Evolutionary conservation across 495 filamentous ascomycete species (phyloP), one percentile per base, ranked within the genome.

Genomic region (Aspergillus sclerotioniger): DNA sequence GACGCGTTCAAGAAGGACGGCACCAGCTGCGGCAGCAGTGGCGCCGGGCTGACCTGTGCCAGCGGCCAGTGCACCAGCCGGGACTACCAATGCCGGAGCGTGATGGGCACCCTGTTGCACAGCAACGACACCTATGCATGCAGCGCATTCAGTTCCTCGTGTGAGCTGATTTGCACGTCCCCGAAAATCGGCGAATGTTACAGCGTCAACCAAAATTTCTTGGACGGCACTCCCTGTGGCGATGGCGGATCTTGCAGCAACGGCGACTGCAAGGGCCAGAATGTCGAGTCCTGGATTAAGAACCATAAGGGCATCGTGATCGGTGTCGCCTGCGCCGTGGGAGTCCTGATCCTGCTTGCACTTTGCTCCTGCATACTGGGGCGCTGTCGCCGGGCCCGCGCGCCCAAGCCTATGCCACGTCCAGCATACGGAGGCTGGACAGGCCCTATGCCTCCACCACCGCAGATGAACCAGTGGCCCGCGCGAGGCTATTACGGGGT

Each of bases 41-140:
- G 72, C 29, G 65, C 64, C 4, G 78, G 82, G 3, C 78, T 96
- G n/a, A 74, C 80, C 44, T 98, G 94, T 68, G 91, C 95, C 54
- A 92, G 89, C 48, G 94, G 94, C 19, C 94, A 96, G 70, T 98
- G 94, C 71, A 98, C 94, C 47, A 94, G 89, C 54, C 87, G 95
- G 57, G 85, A 96, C 67, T 81, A 85, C 62, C 94, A 98, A 71
- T 98, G 94, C 77, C 87, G 88, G 66, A 87, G 85, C 8, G 77
- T 96, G 28, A 89, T 98, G 81, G 94, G 91, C 39, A 82, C 79
- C n/a, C 82, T 87, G 51, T 85, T 85, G 2, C 80, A 82, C 58
- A 85, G 79, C 64, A 95, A 91, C 71, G 83, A 89, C 62, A 95
- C 91, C 8, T 89, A 84, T 63, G 90, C 92, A 10, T 98, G 95